phyloP scores from a whole-genome alignment of 192 early-diverging fungal species.

The Backusella luteola region DNA sequence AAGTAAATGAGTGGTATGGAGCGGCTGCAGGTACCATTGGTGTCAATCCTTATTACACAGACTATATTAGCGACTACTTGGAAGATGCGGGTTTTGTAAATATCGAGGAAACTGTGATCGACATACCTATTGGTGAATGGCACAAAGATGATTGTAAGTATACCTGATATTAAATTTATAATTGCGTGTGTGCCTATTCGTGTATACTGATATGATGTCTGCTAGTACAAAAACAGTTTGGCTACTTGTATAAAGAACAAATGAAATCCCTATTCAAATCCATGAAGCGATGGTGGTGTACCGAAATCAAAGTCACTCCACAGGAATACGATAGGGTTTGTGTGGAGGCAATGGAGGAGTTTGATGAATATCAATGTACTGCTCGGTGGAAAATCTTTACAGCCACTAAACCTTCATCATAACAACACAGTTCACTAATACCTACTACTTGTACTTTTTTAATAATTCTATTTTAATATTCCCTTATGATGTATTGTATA shows the following conservation, averaged over 20 bases:
- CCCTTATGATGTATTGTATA: neutral
- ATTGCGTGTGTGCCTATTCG: neutral
- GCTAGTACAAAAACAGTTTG: conserved; percentile 29
- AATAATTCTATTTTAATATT: neutral
- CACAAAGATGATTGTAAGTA: conserved; percentile 26
- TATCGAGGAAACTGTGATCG: conserved; percentile 12
- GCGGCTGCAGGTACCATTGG: conserved; percentile 11
- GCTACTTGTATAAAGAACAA: conserved; percentile 33
- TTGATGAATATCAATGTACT: conserved; percentile 25
- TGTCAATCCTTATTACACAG: conserved; percentile 3
- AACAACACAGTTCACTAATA: neutral
- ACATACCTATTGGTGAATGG: conserved; percentile 38
- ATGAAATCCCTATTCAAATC: conserved; percentile 33
- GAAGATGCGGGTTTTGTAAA: conserved; percentile 24
- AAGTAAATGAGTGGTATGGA: conserved; percentile 30
- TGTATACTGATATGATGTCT: neutral
- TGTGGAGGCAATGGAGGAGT: conserved; percentile 29
- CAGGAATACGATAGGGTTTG: conserved; percentile 28
- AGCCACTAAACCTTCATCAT: conserved; percentile 18
- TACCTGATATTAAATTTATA: neutral
- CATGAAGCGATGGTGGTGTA: conserved; percentile 33
- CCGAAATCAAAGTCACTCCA: conserved; percentile 18
- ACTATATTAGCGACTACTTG: neutral
- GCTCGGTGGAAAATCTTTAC: conserved; percentile 30
- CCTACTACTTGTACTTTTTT: neutral